Base-by-base conservation (phyloP, 2,329 filamentous ascomycete species). In the Fusarium graminum region DNA sequence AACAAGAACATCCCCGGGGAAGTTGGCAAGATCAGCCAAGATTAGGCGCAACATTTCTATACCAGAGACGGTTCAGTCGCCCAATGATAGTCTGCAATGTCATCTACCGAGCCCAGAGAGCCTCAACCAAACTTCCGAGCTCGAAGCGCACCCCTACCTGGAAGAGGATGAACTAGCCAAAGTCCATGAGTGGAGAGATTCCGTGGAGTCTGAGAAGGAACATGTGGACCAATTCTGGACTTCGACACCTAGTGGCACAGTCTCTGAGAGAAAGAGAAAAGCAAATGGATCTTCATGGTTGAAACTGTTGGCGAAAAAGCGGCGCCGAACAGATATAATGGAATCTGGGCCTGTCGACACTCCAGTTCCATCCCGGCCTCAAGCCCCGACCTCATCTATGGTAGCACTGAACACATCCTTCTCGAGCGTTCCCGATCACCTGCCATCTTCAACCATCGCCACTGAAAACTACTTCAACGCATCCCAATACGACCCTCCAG, bases 91-190 rank as follows among this genome's bases (percentile, higher is more conserved):
- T 49, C 70, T 76, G 30, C 73, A 75, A 39, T 82, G 79, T 56
- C 78, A 82, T 59, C 72, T 83, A 11, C 81, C 81, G 4, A 80
- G 78, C 46, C 78, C 78, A 5, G 74, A 78, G 59, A 80, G 78
- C 59, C 73, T 80, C 53, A 77, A 78, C 67, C 78, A 79, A 65
- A 71, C 68, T 36, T 71, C 70, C 6, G 63, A 70, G 19, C 63
- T 62, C 12, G 70, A 72, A 34, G 25, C 60, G 7, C 75, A 78
- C 52, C 73, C 72, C 1, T 78, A 70, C 25, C 58, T 78, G 7
- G 71, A 75, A 40, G 65, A 72, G 6, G 72, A 75, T n/a, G 75
- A 77, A 26, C 46, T 80, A 10, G 68, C 59, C 6, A 68, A 65
- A 25, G 75, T 79, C 6, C 65, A 76, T 36, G 67, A 63, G 34